Evolutionary conservation across 768 basidiomycete species (phyloP).

Genomic region (Tylopilus balloui): DNA sequence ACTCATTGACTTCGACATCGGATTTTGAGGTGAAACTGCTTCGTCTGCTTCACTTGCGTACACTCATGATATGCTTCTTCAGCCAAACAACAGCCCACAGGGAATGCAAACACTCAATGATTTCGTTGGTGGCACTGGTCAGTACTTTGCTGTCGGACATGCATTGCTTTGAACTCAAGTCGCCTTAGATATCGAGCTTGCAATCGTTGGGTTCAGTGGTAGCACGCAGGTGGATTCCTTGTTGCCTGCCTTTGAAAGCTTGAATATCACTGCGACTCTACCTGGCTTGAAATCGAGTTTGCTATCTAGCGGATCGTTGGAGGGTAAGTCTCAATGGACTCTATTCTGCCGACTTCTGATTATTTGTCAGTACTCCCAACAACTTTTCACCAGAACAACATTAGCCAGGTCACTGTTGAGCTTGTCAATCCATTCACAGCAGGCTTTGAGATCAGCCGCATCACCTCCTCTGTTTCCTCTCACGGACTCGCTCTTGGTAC

Average conservation of each 20-base stretch:
- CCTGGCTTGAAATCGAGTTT: conserved; percentile 58
- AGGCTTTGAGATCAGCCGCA: conserved; percentile 50
- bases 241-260: conserved; percentile 53
- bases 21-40: conserved; percentile 41
- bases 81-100: conserved; percentile 59
- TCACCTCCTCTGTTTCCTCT: conserved; percentile 56
- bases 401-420: conserved; percentile 58
- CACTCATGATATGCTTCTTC: conserved; percentile 6
- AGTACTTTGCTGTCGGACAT: not conserved
- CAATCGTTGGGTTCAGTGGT: conserved; percentile 53
- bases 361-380: conserved; percentile 49
- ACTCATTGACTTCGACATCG: conserved; percentile 47
- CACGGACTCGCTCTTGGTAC: conserved; percentile 60
- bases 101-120: conserved; percentile 62
- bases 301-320: conserved; percentile 51
- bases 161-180: not conserved
- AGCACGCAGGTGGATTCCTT: conserved; percentile 60
- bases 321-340: conserved; percentile 33
- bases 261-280: conserved; percentile 52
- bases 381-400: conserved; percentile 58
- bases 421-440: conserved; percentile 68
- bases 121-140: conserved; percentile 60
- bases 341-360: not conserved
- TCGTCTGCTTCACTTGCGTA: not conserved
- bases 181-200: conserved; percentile 47